Evolutionary conservation across 2,329 filamentous ascomycete species (phyloP), one percentile per base, ranked within the genome.

Genomic region (Trichothecium roseum): DNA sequence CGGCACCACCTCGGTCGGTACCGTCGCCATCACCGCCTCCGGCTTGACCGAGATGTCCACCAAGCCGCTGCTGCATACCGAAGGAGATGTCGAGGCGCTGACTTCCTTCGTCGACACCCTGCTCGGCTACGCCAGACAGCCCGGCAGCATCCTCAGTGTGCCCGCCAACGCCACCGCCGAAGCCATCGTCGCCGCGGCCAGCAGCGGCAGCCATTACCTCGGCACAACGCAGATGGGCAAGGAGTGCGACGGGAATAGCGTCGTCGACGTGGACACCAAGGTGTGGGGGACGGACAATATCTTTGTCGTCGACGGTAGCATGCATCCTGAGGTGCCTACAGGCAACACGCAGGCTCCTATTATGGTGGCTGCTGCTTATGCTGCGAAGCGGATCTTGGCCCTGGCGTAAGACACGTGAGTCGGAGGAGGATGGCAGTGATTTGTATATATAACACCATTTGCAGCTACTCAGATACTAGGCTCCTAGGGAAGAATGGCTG

Each of bases 1-100:
- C 28, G 64, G 66, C 14, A 59, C 64, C 4, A 63, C 60, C 4
- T 70, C 69, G 29, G 55, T 60, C 34, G 63, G 68, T 27, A 47
- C 62, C 8, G 53, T 70, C 12, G 51, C 53, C 13, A 60, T 68
- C 24, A 62, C 56, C 16, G 45, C 55, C 16, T 45, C 53, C 1
- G 62, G 60, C 17, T 42, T 52, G 9, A 68, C 67, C 22, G 56
- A 62, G 41, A 63, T 66, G 31, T 55, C 53, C 10, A 53, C 54
- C 26, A 47, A 51, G 32, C 55, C 60, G 7, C 57, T 45, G 41
- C 49, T 56, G 37, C 58, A 56, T 39, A 63, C 49, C 1, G 39
- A 43, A 1, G 51, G 44, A 5, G 55, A 57, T 34, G 40, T 36
- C 8, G 45, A 50, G 37, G 52, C 54, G 15, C 37, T 52, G n/a